Conservation (phyloP, 2,329 filamentous ascomycete species). For the Nothopassalora personata region DNA sequence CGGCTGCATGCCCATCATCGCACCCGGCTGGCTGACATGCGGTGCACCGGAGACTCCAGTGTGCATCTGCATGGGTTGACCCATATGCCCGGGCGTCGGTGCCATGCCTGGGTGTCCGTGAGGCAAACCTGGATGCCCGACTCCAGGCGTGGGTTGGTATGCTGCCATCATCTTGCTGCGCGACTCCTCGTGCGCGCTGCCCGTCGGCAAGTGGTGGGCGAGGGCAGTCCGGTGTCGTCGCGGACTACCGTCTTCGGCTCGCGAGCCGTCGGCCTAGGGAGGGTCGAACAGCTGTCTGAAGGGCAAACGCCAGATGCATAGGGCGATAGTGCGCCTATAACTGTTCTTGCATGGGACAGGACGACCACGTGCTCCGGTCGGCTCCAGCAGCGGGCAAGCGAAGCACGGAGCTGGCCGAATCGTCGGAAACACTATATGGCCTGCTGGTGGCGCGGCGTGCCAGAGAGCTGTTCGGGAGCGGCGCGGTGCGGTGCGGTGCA, state of each 20-base stretch:
- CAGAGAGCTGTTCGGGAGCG: not conserved
- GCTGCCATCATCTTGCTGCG: conserved; percentile 62
- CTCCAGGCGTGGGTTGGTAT: conserved; percentile 64
- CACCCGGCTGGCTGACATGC: conserved; percentile 64
- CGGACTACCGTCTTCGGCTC: conserved; percentile 1
- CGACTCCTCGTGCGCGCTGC: conserved; percentile 7
- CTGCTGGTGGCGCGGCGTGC: not conserved
- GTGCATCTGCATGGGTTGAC: conserved; percentile 62
- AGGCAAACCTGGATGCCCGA: conserved; percentile 61
- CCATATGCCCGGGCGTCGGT: conserved; percentile 64
- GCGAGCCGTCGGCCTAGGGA: conserved; percentile 22
- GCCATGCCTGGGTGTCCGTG: conserved; percentile 59
- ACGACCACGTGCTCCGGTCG: conserved; percentile 16
- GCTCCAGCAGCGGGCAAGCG: not conserved
- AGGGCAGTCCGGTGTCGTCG: conserved; percentile 8
- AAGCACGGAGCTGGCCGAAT: not conserved
- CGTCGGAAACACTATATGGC: not conserved
- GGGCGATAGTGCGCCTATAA: conserved; percentile 11
- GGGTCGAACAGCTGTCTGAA: conserved; percentile 27
- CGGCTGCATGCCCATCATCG: conserved; percentile 75
- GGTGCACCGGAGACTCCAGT: conserved; percentile 68
- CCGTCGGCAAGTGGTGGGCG: conserved; percentile 32
- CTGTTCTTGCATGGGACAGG: conserved; percentile 3
- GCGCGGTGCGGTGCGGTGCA: not conserved
- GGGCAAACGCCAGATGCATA: conserved; percentile 27